Evolutionary conservation across 345 rosid genomes (phyloP).

Genomic region (Murraya paniculata): DNA sequence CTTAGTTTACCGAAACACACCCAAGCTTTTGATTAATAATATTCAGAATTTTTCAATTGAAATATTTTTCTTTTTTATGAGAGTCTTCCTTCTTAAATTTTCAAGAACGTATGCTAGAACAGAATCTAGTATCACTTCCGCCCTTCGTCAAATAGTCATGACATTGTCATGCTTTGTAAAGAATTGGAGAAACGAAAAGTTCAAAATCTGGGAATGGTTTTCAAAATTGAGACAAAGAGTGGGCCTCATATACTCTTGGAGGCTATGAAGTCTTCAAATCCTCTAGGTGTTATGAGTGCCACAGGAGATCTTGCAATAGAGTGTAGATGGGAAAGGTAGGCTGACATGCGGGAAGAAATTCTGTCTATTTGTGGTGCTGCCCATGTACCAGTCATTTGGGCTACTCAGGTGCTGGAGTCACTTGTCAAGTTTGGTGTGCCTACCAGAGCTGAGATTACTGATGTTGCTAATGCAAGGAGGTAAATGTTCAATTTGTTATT

Average conservation of each 20-base stretch:
- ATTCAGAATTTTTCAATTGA: no score
- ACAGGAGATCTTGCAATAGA: conserved; percentile 80
- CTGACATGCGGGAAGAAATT: conserved; percentile 65
- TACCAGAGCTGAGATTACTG: conserved; percentile 70
- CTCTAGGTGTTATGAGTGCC: conserved; percentile 70
- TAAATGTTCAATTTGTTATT: conserved; percentile 11
- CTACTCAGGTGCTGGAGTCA: conserved; percentile 71
- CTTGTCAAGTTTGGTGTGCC: conserved; percentile 69
- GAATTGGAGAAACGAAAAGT: conserved; percentile 54
- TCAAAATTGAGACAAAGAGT: conserved; percentile 61
- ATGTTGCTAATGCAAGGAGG: conserved; percentile 60
- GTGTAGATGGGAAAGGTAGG: conserved; percentile 73
- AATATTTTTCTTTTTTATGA: no score
- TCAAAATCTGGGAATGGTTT: conserved; percentile 45
- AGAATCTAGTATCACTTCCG: no score
- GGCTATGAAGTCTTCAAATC: conserved; percentile 67
- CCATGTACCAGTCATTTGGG: conserved; percentile 57
- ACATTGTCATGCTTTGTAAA: conserved; percentile 46
- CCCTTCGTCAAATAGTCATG: conserved; percentile 1
- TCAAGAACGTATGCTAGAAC: no score
- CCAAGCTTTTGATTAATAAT: no score
- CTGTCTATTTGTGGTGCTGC: conserved; percentile 47
- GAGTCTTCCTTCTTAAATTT: no score
- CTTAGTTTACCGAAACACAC: no score
- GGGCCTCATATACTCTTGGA: conserved; percentile 55